Evolutionary conservation across 2,329 filamentous ascomycete species (phyloP), one percentile per base, ranked within the genome.

Genomic region (Rhynchosporium secalis): DNA sequence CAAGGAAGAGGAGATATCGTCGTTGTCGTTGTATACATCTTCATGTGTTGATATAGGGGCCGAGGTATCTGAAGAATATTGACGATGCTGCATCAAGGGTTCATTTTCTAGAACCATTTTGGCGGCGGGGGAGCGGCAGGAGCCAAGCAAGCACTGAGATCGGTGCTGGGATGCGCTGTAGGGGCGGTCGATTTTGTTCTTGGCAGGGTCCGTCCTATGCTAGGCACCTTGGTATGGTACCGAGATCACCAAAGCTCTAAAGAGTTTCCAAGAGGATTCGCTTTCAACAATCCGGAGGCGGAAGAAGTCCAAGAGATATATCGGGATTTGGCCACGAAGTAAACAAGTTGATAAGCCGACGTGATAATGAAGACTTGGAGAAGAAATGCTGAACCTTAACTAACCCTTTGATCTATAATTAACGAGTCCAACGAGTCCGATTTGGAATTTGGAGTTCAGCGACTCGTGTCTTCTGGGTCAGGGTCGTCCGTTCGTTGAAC

Each of bases 131-230:
- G 49, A 33, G 26, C 28, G 31, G 49, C 48, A 33, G 4, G n/a
- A 54, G 49, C 36, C 49, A 54, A n/a, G 49, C 20, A 20, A 20
- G 20, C 20, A 20, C 20, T 20, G 43, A 20, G 43, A 20, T n/a
- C n/a, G 43, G 10, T 26, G 43, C 43, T n/a, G 43, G 20, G 20
- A 41, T 54, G 33, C n/a, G 33, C 29, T 51, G 47, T 10, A 51
- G 47, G 9, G 28, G 2, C 15, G 20, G 20, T 20, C 20, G 20
- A 20, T 20, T 20, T 20, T 20, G 20, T 20, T 54, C 49, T 54
- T 54, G 49, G 49, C 49, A 54, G 49, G 49, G 49, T 54, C 49
- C 8, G 28, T 31, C 47, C 49, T 54, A 20, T n/a, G 20, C 20
- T 20, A 20, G 20, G 20, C 20, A 20, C 20, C 20, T 20, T 20